Evolutionary conservation across 1,284 basidiomycete genomes (phyloP).

Genomic region (Ceratobasidium sp.): DNA sequence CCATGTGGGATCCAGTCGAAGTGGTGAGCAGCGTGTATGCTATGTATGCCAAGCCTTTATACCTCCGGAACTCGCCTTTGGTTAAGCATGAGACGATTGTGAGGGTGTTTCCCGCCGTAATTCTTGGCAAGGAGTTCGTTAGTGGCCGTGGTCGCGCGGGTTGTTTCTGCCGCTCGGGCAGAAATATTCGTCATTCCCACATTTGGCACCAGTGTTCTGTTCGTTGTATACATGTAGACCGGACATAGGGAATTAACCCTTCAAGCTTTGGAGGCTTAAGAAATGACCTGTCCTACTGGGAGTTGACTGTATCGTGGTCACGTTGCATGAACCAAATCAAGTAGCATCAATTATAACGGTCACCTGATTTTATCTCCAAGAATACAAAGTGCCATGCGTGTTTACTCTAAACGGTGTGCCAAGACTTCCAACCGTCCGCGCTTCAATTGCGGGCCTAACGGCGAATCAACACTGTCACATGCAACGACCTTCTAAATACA

Average conservation of each 20-base stretch:
- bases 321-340: not conserved
- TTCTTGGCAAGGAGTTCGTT: not conserved
- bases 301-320: too few relatives aligned
- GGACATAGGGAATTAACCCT: too few relatives aligned
- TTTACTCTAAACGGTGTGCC: not conserved
- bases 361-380: not conserved
- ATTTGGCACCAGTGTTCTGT: too few relatives aligned
- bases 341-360: not conserved
- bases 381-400: not conserved
- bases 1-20: conserved; percentile 16
- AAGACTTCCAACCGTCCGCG: conserved; percentile 4
- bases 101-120: not conserved
- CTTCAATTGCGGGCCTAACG: too few relatives aligned
- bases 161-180: not conserved
- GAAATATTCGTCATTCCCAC: too few relatives aligned
- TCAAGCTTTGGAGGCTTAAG: too few relatives aligned
- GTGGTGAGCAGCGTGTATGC: not conserved
- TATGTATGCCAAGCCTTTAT: not conserved
- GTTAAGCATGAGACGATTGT: not conserved
- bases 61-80: not conserved
- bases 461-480: not conserved
- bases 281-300: too few relatives aligned
- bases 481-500: not conserved
- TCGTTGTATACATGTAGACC: too few relatives aligned
- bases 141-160: not conserved